Base-by-base conservation (phyloP, 306 rosid genomes). In the Carpinus fangiana region DNA sequence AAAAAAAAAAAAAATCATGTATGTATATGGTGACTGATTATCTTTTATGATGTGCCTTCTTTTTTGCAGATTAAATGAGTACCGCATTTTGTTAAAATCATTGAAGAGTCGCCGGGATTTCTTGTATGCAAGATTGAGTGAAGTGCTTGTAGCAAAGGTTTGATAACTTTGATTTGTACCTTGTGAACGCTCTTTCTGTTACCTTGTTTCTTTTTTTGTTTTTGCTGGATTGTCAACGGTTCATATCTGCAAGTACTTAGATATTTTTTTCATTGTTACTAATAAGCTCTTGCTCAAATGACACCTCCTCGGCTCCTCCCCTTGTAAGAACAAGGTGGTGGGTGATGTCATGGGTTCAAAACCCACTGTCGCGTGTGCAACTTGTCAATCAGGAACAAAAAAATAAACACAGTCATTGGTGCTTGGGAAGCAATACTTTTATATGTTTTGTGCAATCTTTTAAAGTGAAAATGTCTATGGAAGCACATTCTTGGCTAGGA, bases 141-240 rank as follows among this genome's bases (percentile, higher is more conserved):
- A 86, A 60, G 91, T 87, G 83, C 98, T 93, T 52, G 91, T 93
- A 7, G 84, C 86, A 23, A 93, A 95, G 99, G 99, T 93, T 80
- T 81, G 45, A 41, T 41, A 41, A 41, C 45, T 41, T 41, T 41
- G 88, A 43, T 79, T 65, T 78, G 28, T 73, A 28, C 59, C 74
- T 74, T 78, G 31, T 72, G 68, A 59, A 48, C 31, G 2, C 23
- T 41, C 13, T 36, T 9, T 26, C 73, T 5, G 47, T 56, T 13
- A 17, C 54, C 7, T 51, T 21, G 2, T 20, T 23, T 57, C 18
- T 48, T 65, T 75, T 75, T 56, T 51, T 60, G 54, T 53, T 43
- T 38, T 79, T 61, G 4, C 53, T 70, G 52, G 72, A 73, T 9
- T 36, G 31, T 17, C 48, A 11, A 43, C 69, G 14, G 50, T 46